These are phyloP conservation scores for Aspergillus heteromorphus DNA, from an alignment of 495 filamentous ascomycete genomes.

Conservation along the genomic window DNA sequence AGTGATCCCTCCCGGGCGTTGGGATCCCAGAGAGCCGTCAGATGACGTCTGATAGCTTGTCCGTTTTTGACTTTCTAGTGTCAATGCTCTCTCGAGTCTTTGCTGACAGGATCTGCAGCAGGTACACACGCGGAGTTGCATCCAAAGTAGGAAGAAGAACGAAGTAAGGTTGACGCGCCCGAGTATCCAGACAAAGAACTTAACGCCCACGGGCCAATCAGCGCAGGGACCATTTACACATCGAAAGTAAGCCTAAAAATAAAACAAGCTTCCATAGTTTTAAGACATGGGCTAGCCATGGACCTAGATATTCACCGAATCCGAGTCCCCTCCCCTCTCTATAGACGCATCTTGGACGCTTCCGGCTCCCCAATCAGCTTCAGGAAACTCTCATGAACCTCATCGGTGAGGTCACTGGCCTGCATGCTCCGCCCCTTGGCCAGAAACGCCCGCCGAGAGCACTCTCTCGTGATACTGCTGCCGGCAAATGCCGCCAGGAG, in stretches of 20 bases:
- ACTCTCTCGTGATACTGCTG: conserved; percentile 82
- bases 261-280: background rate
- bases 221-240: background rate
- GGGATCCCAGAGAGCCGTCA: no score
- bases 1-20: no score
- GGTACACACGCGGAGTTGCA: no score
- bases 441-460: conserved; percentile 79
- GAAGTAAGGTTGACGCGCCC: background rate
- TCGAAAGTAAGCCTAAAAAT: background rate
- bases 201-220: background rate
- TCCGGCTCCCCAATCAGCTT: conserved; percentile 62
- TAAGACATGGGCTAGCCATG: no score
- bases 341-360: conserved; percentile 37
- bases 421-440: conserved; percentile 87
- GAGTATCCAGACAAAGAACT: background rate
- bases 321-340: no score
- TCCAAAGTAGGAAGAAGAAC: background rate
- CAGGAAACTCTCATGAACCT: conserved; percentile 79
- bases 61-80: no score
- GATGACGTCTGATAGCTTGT: no score
- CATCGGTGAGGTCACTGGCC: conserved; percentile 88
- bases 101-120: background rate
- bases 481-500: conserved; percentile 81
- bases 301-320: no score
- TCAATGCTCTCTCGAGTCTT: background rate